Evolutionary conservation across 768 basidiomycete genomes (phyloP), one percentile per base, ranked within the genome.

Genomic region (Baorangia bicolor): DNA sequence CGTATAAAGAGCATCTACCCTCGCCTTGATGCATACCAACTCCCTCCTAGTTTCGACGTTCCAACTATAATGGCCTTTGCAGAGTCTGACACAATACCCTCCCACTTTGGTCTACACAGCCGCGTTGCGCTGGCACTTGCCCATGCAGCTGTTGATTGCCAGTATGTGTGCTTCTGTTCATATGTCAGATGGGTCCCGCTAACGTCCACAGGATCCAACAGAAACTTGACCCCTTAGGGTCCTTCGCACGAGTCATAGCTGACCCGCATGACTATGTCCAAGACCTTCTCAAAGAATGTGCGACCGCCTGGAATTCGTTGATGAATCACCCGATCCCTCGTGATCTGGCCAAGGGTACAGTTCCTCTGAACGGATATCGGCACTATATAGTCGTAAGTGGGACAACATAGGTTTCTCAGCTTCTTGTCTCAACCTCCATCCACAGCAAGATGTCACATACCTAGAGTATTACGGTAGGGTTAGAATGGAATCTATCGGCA

Each of bases 201-300:
- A 3, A 43, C 20, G 14, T 28, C 3, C 25, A 9, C 3, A 55
- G 51, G 12, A 21, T 31, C 10, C 30, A 25, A 31, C 5, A n/a
- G n/a, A n/a, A n/a, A 10, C 21, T n/a, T 8, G 2, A 10, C 13
- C 1, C 41, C 1, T 46, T 45, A 0, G 30, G 33, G 1, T 13
- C 25, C 23, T 2, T 23, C 10, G 5, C 23, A 16, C 10, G 21
- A 4, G n/a, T n/a, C n/a, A n/a, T n/a, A n/a, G n/a, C n/a, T n/a
- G n/a, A n/a, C n/a, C n/a, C n/a, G n/a, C 16, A 9, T n/a, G 55
- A 56, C 45, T 55, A 56, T n/a, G 53, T 56, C 18, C 5, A 41
- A 18, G n/a, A 55, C 6, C 14, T 56, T 6, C 8, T 56, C 42
- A 10, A 45, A 1, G 42, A 25, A 27, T 25, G 12, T 6, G n/a